Evolutionary conservation across 768 basidiomycete species (phyloP).

Genomic region (Amanita fuliginea): DNA sequence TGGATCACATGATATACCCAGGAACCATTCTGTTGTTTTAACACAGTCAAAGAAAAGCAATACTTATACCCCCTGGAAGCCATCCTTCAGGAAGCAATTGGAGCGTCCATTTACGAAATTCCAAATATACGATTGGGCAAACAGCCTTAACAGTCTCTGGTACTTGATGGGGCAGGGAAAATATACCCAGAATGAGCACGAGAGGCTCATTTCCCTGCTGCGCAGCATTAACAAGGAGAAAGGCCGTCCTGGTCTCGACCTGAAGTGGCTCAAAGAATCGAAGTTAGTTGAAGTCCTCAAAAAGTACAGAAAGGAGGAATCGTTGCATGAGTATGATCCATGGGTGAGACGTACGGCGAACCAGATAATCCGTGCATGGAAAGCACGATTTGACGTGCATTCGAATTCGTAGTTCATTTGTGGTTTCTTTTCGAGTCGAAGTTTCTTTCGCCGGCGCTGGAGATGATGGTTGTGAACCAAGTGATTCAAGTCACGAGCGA

Average conservation of each 20-base stretch:
- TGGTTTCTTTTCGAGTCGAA: neutral
- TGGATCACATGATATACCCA: neutral
- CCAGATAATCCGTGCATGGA: constrained; percentile 1
- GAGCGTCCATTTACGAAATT: neutral
- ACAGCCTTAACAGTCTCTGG: neutral
- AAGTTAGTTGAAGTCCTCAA: constrained; percentile 9
- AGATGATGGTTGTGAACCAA: no score
- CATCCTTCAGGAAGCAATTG: neutral
- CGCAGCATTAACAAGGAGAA: constrained; percentile 2
- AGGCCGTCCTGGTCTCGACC: constrained; percentile 10
- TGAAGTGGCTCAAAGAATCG: constrained; percentile 10
- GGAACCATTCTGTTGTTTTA: neutral
- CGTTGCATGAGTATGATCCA: constrained; percentile 1
- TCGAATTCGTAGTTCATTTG: neutral
- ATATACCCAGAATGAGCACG: neutral
- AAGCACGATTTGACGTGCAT: neutral
- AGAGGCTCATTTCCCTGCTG: constrained; percentile 2
- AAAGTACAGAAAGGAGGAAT: constrained; percentile 7
- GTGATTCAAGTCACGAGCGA: no score
- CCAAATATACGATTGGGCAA: neutral
- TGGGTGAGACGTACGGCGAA: constrained; percentile 3
- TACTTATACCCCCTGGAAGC: neutral
- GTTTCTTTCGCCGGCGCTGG: neutral
- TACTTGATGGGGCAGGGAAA: neutral
- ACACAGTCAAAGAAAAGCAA: neutral